phyloP scores from a whole-genome alignment of 2,329 filamentous ascomycete species.

The Xylariaceae sp. region DNA sequence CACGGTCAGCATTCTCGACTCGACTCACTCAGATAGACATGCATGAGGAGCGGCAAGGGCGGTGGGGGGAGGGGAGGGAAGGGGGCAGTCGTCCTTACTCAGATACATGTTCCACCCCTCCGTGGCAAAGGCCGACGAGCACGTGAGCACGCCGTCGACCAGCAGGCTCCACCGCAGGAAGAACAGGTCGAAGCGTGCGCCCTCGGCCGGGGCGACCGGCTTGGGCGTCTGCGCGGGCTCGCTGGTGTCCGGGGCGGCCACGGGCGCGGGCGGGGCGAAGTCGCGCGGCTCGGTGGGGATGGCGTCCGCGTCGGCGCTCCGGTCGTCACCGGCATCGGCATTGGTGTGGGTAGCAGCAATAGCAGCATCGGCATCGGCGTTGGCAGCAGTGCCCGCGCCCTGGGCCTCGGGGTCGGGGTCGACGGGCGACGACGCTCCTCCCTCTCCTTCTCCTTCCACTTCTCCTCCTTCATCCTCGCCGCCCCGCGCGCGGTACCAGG shows the following conservation, averaged over 20 bases:
- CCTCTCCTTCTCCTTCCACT: too few species aligned
- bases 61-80: too few species aligned
- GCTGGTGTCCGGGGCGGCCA: constrained; percentile 7
- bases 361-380: too few species aligned
- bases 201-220: constrained; percentile 9
- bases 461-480: too few species aligned
- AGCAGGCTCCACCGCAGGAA: constrained; percentile 17
- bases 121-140: constrained; percentile 14
- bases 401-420: too few species aligned
- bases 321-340: not conserved
- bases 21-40: too few species aligned
- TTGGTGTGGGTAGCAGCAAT: too few species aligned
- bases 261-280: constrained; percentile 11
- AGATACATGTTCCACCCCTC: constrained; percentile 19
- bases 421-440: too few species aligned
- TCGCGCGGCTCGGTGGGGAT: constrained; percentile 14
- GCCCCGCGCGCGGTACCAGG: constrained; percentile 9
- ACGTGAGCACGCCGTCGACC: constrained; percentile 15
- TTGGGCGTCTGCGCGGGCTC: constrained; percentile 13
- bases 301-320: constrained; percentile 5
- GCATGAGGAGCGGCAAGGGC: too few species aligned
- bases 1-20: too few species aligned
- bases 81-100: too few species aligned
- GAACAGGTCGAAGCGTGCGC: constrained; percentile 17
- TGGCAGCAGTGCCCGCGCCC: not conserved